phyloP scores from a whole-genome alignment of 164 flowering plant genomes.

The Umbilicus rupestris region DNA sequence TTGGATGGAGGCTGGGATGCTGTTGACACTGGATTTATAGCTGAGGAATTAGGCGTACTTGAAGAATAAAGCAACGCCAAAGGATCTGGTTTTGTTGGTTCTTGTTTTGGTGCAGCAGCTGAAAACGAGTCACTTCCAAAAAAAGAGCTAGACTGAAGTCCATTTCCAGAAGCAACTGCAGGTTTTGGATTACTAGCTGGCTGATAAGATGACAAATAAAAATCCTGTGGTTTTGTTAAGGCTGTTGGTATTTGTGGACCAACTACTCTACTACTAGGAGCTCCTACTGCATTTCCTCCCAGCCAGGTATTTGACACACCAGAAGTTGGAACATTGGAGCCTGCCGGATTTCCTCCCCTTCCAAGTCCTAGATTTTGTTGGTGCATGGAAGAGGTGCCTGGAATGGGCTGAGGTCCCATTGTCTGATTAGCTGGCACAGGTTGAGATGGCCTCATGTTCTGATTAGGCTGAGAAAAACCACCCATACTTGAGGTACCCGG shows the following conservation, averaged over 20 bases:
- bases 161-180: conserved; percentile 51
- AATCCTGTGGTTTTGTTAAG: too few relatives aligned
- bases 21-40: conserved; percentile 32
- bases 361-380: conserved; percentile 35
- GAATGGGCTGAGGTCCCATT: background rate
- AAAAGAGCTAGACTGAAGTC: conserved; percentile 38
- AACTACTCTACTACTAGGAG: conserved; percentile 26
- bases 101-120: conserved; percentile 23
- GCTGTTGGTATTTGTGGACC: conserved; percentile 26
- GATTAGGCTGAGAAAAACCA: background rate
- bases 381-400: conserved; percentile 8
- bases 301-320: conserved; percentile 43
- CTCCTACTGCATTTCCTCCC: conserved; percentile 34
- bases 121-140: conserved; percentile 71
- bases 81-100: conserved; percentile 28
- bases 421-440: conserved; percentile 5
- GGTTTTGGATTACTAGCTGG: conserved; percentile 33
- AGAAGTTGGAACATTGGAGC: conserved; percentile 26
- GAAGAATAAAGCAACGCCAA: conserved; percentile 25
- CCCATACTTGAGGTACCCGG: background rate
- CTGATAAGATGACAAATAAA: conserved; percentile 28
- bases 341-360: conserved; percentile 24
- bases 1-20: conserved; percentile 40
- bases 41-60: conserved; percentile 31
- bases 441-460: background rate